Percentiles rank a stretch among this genome's conserved stretches.
These are phyloP conservation scores for Fusarium sp. DNA, from an alignment of 2,329 filamentous ascomycete species.

Conservation along the genomic window DNA sequence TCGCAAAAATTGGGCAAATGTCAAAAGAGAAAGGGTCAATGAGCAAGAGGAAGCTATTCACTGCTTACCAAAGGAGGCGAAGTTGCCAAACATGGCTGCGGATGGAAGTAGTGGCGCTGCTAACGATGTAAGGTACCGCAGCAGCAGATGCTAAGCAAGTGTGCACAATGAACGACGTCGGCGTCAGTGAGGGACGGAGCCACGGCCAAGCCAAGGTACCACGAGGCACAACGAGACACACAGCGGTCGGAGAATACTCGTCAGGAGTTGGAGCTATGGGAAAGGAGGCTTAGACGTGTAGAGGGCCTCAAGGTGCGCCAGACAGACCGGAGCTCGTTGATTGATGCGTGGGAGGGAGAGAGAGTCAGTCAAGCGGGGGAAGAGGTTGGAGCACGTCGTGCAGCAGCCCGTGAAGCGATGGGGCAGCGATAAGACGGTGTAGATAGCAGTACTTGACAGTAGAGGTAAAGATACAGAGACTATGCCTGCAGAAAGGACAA, in stretches of 20 bases:
- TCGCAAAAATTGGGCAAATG: not conserved
- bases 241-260: slow-evolving; percentile 6
- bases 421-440: not conserved
- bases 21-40: slow-evolving; percentile 13
- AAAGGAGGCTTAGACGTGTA: slow-evolving; percentile 1
- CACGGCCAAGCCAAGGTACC: slow-evolving; percentile 9
- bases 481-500: slow-evolving; percentile 1
- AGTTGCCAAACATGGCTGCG: slow-evolving; percentile 54
- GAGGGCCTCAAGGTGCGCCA: slow-evolving; percentile 9
- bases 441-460: not conserved
- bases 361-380: slow-evolving; percentile 12
- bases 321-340: not conserved
- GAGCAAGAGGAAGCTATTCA: slow-evolving; percentile 6
- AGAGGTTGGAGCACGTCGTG: slow-evolving; percentile 1
- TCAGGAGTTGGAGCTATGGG: not conserved
- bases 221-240: slow-evolving; percentile 27
- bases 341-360: not conserved
- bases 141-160: slow-evolving; percentile 21
- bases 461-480: slow-evolving; percentile 9
- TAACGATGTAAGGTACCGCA: slow-evolving; percentile 29
- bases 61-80: slow-evolving; percentile 52
- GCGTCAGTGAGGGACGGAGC: slow-evolving; percentile 7
- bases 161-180: slow-evolving; percentile 25
- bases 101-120: slow-evolving; percentile 34
- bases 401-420: not conserved